A percentile compares a stretch with the other conserved stretches of the same genome.
Conservation (phyloP, 495 filamentous ascomycete genomes). For the Ascodesmis nigricans region DNA sequence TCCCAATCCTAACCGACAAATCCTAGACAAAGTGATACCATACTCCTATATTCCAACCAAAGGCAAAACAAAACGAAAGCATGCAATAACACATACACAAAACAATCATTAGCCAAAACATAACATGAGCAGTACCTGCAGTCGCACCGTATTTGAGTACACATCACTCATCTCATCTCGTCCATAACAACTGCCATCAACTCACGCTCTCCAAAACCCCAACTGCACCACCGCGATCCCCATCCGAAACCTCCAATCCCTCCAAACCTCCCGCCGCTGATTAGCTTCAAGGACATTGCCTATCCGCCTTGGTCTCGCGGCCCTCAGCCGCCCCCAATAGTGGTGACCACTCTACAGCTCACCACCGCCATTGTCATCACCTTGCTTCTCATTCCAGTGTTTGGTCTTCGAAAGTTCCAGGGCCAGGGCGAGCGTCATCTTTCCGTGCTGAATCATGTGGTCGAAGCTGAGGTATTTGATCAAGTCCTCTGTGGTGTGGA, state of each 20-base stretch:
- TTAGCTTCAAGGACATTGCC: no score
- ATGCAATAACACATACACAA: background rate
- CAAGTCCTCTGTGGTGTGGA: constrained; percentile 74
- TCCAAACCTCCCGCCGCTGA: no score
- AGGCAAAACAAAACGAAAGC: background rate
- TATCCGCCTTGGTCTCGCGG: no score
- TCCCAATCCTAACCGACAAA: background rate
- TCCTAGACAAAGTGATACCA: background rate
- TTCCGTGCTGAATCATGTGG: constrained; percentile 95
- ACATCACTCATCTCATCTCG: background rate
- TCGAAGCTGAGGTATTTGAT: constrained; percentile 80
- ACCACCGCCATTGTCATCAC: background rate
- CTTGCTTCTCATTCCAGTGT: constrained; percentile 9
- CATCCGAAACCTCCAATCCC: no score
- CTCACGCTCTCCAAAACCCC: background rate
- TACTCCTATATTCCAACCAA: background rate
- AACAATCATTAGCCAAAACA: background rate
- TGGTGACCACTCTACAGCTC: background rate
- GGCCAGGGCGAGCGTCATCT: constrained; percentile 68
- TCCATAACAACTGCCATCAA: background rate
- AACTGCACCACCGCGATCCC: no score
- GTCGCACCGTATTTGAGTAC: background rate
- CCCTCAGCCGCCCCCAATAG: no score
- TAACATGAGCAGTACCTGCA: background rate
- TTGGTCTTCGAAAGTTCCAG: constrained; percentile 37